A percentile compares a stretch with the other conserved stretches of the same genome.
phyloP scores from a whole-genome alignment of 305 asterid species.

The Fraxinus floribunda region DNA sequence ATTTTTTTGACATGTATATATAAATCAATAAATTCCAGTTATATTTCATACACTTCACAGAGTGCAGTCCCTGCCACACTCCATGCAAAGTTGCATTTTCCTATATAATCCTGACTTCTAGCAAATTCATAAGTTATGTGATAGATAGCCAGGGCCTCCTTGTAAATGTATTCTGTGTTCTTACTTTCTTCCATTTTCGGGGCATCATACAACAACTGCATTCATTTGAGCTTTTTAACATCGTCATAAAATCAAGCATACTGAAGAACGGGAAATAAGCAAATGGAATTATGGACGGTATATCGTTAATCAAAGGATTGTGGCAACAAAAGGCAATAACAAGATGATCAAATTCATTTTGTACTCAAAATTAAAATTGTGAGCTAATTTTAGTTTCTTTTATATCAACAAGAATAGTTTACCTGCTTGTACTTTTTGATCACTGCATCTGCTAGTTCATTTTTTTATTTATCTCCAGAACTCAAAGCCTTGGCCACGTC shows the following conservation, averaged over 20 bases:
- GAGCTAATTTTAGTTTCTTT: background rate
- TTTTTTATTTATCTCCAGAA: constrained; percentile 28
- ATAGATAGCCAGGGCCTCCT: constrained; percentile 72
- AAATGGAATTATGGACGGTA: background rate
- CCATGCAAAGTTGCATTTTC: constrained; percentile 73
- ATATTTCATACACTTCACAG: constrained; percentile 31
- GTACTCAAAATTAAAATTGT: background rate
- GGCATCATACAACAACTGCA: constrained; percentile 69
- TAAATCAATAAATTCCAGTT: too few species aligned
- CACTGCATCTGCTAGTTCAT: constrained; percentile 49
- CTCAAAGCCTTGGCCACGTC: constrained; percentile 53
- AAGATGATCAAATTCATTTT: background rate
- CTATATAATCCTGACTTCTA: background rate
- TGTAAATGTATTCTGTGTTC: constrained; percentile 31
- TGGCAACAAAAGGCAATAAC: background rate
- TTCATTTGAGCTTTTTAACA: background rate
- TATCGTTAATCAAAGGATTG: background rate
- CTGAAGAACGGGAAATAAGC: background rate
- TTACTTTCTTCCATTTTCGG: constrained; percentile 52
- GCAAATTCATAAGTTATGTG: constrained; percentile 47
- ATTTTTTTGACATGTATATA: too few species aligned
- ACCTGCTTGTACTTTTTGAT: constrained; percentile 71
- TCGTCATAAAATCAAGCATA: background rate
- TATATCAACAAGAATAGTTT: background rate
- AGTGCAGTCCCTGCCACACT: constrained; percentile 69